Evolutionary conservation across 2,329 filamentous ascomycete genomes (phyloP), one percentile per base, ranked within the genome.

Genomic region (Alternaria ventricosa): DNA sequence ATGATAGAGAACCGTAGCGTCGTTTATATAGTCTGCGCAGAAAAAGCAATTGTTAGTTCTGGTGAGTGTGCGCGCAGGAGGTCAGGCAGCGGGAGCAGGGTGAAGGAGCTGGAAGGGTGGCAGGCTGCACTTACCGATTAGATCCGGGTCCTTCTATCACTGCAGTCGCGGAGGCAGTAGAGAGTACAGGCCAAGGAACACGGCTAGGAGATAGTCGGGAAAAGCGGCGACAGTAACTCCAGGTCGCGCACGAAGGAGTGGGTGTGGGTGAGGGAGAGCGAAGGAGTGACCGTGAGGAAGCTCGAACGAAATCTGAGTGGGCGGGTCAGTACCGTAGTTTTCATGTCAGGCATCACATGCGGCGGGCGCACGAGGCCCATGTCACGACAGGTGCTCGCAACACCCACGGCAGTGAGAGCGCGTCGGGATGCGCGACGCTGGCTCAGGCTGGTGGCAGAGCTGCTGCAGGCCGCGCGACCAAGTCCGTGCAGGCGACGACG

Each of bases 201-300:
- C 50, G 62, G 41, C 58, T 57, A 71, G 71, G 70, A 73, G 75
- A 72, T 71, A 67, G 59, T 47, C 63, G 65, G 66, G 69, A 67
- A 72, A 75, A 65, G 71, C 70, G 71, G 76, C 71, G 74, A 75
- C 68, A 70, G 71, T 43, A 77, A 77, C 70, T 72, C 77, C 72
- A 71, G 71, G 58, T 66, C 62, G 71, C 71, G 72, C 71, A 69
- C 71, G 70, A 68, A 67, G 68, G 65, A 68, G 59, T 55, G 60
- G 46, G 51, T 22, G 60, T 36, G 15, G 43, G 64, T 49, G 61
- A 57, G 57, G 55, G 59, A 30, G 63, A 67, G 69, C 66, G 74
- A 77, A 75, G 64, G 77, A 78, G 71, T 71, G 73, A 74, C 68
- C 69, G 77, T 73, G 68, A 75, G 61, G 64, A 66, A 56, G 66